phyloP scores from a whole-genome alignment of 225 moss, liverwort and hornwort genomes.

The Thuidium tamariscinum region DNA sequence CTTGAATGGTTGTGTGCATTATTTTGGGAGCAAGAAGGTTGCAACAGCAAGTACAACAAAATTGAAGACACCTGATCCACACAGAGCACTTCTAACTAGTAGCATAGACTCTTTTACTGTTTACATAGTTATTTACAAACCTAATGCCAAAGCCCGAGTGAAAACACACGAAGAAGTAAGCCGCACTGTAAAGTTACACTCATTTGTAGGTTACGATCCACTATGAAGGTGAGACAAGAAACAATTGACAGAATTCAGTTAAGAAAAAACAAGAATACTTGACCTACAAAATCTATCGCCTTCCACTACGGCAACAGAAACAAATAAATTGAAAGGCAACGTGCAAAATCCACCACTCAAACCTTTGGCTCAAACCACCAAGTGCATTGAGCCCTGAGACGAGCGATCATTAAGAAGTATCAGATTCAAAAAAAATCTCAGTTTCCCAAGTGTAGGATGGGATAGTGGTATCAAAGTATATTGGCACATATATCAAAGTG shows the following conservation, averaged over 20 bases:
- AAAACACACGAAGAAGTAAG: not conserved
- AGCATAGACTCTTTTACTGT: not conserved
- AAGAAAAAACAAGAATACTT: not conserved
- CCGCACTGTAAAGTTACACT: not conserved
- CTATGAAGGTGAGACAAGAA: not conserved
- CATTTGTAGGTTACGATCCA: not conserved
- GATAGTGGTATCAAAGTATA: too few species aligned
- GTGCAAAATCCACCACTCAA: conserved; percentile 2
- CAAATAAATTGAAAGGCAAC: conserved; percentile 42
- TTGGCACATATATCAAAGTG: too few species aligned
- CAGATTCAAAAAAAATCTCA: too few species aligned
- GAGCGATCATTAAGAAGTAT: too few species aligned
- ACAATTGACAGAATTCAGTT: not conserved
- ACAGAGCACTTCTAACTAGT: not conserved
- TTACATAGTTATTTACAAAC: not conserved
- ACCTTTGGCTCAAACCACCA: too few species aligned
- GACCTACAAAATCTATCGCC: conserved; percentile 71
- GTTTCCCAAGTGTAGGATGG: too few species aligned
- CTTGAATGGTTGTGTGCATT: not conserved
- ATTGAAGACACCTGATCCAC: conserved; percentile 39
- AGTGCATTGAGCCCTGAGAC: too few species aligned
- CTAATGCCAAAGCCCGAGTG: not conserved
- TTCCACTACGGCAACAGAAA: conserved; percentile 56
- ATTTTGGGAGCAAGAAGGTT: conserved; percentile 43
- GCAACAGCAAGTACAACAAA: conserved; percentile 57